Evolutionary conservation across 2,329 filamentous ascomycete genomes (phyloP).

Genomic region (Apiospora marii): DNA sequence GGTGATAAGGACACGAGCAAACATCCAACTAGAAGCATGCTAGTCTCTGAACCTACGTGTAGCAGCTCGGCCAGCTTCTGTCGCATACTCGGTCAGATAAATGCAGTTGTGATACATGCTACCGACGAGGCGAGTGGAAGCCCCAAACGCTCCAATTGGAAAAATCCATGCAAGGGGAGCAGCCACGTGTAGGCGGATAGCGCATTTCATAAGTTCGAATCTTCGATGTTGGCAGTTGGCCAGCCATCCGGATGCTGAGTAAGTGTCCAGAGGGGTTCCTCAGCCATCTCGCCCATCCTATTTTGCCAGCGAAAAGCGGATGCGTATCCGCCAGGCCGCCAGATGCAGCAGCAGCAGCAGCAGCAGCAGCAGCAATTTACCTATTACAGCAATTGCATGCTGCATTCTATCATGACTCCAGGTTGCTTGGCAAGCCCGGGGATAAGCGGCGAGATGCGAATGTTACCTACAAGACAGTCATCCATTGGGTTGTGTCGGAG

Average conservation of each 20-base stretch:
- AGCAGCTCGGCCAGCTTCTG: background rate
- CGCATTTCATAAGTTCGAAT: background rate
- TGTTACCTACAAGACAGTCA: too few relatives aligned
- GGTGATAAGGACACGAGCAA: conserved; percentile 4
- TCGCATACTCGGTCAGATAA: background rate
- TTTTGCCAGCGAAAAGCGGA: background rate
- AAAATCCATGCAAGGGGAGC: conserved; percentile 2
- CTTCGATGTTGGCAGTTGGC: background rate
- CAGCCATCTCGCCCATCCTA: background rate
- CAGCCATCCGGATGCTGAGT: background rate
- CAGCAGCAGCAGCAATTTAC: background rate
- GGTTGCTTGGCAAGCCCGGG: background rate
- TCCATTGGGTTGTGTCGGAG: background rate
- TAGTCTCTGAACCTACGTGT: background rate
- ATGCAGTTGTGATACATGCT: background rate
- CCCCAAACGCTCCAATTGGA: conserved; percentile 6
- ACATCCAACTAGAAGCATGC: background rate
- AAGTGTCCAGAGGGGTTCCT: conserved; percentile 6
- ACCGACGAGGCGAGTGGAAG: background rate
- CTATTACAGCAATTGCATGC: background rate
- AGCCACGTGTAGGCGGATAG: conserved; percentile 6
- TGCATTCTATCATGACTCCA: background rate
- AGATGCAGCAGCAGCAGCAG: background rate
- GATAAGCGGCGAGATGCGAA: background rate
- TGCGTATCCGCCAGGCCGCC: background rate